These are phyloP conservation scores for Psilocybe subaeruginosa DNA, from an alignment of 768 basidiomycete genomes.

Conservation along the genomic window DNA sequence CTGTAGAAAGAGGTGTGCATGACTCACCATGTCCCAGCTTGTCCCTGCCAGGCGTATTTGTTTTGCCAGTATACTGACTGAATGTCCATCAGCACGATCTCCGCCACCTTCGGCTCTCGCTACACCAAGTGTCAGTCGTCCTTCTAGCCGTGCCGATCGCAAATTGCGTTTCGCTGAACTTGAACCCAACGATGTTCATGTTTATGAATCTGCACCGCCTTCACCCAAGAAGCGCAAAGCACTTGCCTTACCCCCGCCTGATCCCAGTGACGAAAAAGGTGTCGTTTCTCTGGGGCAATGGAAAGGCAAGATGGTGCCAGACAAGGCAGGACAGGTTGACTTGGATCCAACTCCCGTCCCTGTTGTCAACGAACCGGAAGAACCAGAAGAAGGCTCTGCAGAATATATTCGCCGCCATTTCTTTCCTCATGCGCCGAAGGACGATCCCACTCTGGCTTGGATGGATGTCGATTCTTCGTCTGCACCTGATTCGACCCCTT, in stretches of 20 bases:
- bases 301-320: slow-evolving; percentile 28
- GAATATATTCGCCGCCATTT: slow-evolving; percentile 84
- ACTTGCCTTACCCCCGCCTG: slow-evolving; percentile 61
- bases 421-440: slow-evolving; percentile 71
- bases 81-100: slow-evolving; percentile 26
- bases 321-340: slow-evolving; percentile 3
- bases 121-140: slow-evolving; percentile 52
- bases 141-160: slow-evolving; percentile 58
- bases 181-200: slow-evolving; percentile 72
- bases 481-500: slow-evolving; percentile 28
- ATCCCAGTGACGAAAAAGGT: slow-evolving; percentile 36
- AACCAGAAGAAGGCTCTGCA: slow-evolving; percentile 71
- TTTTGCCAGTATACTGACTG: background rate
- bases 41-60: background rate
- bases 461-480: slow-evolving; percentile 47
- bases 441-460: slow-evolving; percentile 84
- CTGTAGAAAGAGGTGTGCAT: slow-evolving; percentile 21
- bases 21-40: background rate
- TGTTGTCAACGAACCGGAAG: slow-evolving; percentile 13
- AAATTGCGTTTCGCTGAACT: slow-evolving; percentile 79
- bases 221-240: slow-evolving; percentile 63
- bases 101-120: slow-evolving; percentile 51
- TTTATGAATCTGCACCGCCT: slow-evolving; percentile 81
- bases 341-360: background rate
- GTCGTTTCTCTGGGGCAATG: slow-evolving; percentile 43